Evolutionary conservation across 345 rosid genomes (phyloP).

Genomic region (Citrus glauca): DNA sequence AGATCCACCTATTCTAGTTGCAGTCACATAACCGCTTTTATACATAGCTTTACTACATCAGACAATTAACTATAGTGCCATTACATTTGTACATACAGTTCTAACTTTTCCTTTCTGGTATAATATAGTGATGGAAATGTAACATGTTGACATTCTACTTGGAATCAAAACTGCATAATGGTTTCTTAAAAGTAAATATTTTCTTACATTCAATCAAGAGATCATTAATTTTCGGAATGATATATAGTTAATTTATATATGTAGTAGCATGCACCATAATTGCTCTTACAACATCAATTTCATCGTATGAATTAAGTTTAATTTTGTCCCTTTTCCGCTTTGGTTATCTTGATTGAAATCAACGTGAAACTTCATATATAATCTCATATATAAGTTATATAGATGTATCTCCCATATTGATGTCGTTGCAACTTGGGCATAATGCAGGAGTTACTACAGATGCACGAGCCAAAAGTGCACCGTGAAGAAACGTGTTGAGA

Average conservation of each 20-base stretch:
- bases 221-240: not conserved
- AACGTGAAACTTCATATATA: not conserved
- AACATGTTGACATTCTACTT: not conserved
- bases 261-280: not conserved
- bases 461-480: conserved; percentile 59
- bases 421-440: not conserved
- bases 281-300: not conserved
- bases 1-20: conserved; percentile 6
- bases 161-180: not conserved
- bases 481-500: conserved; percentile 62
- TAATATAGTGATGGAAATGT: not conserved
- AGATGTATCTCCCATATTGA: not conserved
- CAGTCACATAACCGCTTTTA: not conserved
- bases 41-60: not conserved
- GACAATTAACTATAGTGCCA: not conserved
- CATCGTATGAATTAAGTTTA: not conserved
- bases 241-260: not conserved
- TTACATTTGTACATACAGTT: not conserved
- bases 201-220: not conserved
- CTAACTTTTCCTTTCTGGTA: not conserved
- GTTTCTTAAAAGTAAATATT: not conserved
- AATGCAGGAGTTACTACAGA: conserved; percentile 55
- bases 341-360: not conserved
- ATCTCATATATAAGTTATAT: not conserved
- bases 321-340: not conserved